A percentile compares a stretch with the other conserved stretches of the same genome.
Evolutionary conservation across 768 basidiomycete species (phyloP).

Genomic region (Gyrodon lividus): DNA sequence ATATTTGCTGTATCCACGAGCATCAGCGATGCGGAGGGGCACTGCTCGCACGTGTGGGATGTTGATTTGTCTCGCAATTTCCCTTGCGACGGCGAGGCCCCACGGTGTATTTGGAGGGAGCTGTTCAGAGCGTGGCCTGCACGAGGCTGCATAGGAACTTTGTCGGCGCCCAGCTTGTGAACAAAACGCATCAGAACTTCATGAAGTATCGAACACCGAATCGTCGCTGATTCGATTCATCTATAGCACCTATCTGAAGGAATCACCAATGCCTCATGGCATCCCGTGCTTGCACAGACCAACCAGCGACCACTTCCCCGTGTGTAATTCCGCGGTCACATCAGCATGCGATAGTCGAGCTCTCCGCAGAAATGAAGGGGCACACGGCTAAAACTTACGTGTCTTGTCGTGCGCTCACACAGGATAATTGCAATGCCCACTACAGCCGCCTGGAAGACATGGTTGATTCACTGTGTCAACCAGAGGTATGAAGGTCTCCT

Average conservation of each 20-base stretch:
- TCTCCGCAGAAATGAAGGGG: conserved; percentile 9
- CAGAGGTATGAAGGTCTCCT: no score
- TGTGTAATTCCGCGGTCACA: conserved; percentile 26
- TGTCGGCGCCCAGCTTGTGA: background rate
- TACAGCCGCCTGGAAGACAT: conserved; percentile 7
- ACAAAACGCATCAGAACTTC: background rate
- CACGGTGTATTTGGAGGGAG: no score
- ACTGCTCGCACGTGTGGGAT: conserved; percentile 2
- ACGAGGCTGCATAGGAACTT: conserved; percentile 1
- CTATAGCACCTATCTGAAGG: conserved; percentile 4
- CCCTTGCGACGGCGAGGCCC: no score
- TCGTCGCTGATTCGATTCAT: conserved; percentile 5
- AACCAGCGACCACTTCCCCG: conserved; percentile 2
- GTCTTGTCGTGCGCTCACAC: background rate
- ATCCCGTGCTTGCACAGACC: background rate
- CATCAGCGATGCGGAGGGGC: background rate
- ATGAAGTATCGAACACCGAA: conserved; percentile 7
- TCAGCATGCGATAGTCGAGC: conserved; percentile 15
- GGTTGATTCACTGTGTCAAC: no score
- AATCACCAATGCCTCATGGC: conserved; percentile 8
- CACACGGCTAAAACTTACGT: conserved; percentile 7
- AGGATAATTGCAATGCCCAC: conserved; percentile 3
- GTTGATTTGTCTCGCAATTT: no score
- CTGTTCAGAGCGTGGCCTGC: background rate
- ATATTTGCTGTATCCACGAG: background rate